A percentile compares a stretch with the other conserved stretches of the same genome.
Conservation (phyloP, 192 early-diverging fungal species). For the Haplosporangium gracile region DNA sequence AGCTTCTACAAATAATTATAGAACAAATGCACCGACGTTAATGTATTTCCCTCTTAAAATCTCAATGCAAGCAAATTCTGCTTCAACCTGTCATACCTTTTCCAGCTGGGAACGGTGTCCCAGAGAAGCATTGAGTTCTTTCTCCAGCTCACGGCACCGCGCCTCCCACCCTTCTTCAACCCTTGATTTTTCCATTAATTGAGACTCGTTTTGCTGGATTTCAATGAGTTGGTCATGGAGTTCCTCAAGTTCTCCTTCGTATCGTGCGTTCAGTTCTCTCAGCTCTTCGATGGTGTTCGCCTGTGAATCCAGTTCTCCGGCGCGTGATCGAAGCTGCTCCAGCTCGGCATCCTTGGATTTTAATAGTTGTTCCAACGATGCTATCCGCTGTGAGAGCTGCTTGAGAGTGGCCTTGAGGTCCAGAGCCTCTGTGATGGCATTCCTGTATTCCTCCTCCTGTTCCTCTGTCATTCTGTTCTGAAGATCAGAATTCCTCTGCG, state of each 20-base stretch:
- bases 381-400: slow-evolving; percentile 15
- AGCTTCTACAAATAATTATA: slow-evolving; percentile 20
- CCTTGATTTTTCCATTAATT: slow-evolving; percentile 30
- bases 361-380: slow-evolving; percentile 10
- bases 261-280: slow-evolving; percentile 13
- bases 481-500: slow-evolving; percentile 51
- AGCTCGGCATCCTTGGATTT: slow-evolving; percentile 21
- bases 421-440: slow-evolving; percentile 27
- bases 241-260: slow-evolving; percentile 31
- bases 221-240: slow-evolving; percentile 18
- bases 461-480: slow-evolving; percentile 60
- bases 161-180: slow-evolving; percentile 44
- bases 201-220: slow-evolving; percentile 34
- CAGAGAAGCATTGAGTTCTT: slow-evolving; percentile 28
- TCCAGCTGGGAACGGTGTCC: slow-evolving; percentile 36
- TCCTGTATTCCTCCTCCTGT: slow-evolving; percentile 50
- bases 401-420: slow-evolving; percentile 19
- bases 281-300: slow-evolving; percentile 15
- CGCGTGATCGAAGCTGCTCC: slow-evolving; percentile 12
- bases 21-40: background rate
- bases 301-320: slow-evolving; percentile 21
- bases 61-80: background rate
- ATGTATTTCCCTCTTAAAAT: too few species aligned
- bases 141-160: slow-evolving; percentile 34
- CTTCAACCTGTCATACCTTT: background rate